phyloP scores from a whole-genome alignment of 495 filamentous ascomycete genomes.

The Talaromyces adpressus region DNA sequence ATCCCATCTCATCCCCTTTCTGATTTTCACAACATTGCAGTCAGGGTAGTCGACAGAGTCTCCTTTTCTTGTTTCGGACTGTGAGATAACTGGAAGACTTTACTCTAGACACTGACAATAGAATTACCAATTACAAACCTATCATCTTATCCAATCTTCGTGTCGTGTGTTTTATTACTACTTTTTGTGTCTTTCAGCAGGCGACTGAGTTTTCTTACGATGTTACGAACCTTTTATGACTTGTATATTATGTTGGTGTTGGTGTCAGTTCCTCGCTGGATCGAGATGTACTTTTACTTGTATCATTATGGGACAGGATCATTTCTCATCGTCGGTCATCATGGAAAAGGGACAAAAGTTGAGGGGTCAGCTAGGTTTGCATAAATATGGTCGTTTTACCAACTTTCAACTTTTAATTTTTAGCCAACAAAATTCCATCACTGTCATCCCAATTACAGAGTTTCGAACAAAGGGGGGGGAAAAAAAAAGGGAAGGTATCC shows the following conservation, averaged over 20 bases:
- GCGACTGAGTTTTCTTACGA: not conserved
- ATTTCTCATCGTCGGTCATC: not conserved
- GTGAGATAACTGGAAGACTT: slow-evolving; percentile 7
- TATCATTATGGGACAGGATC: slow-evolving; percentile 1
- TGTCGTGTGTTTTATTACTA: not conserved
- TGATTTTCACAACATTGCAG: not conserved
- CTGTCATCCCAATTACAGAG: not conserved
- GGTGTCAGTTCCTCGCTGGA: not conserved
- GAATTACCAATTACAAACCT: not conserved
- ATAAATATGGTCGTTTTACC: not conserved
- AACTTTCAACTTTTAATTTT: not conserved
- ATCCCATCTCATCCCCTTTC: not conserved
- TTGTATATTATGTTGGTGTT: not conserved
- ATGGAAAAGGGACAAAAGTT: not conserved
- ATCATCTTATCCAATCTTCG: not conserved
- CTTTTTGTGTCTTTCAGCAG: not conserved
- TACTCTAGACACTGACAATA: slow-evolving; percentile 5
- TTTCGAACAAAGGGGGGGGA: too few species aligned
- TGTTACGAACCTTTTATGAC: not conserved
- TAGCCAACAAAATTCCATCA: not conserved
- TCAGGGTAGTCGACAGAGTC: slow-evolving; percentile 5
- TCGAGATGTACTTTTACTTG: slow-evolving; percentile 6
- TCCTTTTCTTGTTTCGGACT: not conserved
- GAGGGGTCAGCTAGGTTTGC: not conserved
- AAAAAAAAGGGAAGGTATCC: too few species aligned